These are phyloP conservation scores for Eucalyptus globulus DNA, from an alignment of 345 rosid genomes.

Conservation along the genomic window DNA sequence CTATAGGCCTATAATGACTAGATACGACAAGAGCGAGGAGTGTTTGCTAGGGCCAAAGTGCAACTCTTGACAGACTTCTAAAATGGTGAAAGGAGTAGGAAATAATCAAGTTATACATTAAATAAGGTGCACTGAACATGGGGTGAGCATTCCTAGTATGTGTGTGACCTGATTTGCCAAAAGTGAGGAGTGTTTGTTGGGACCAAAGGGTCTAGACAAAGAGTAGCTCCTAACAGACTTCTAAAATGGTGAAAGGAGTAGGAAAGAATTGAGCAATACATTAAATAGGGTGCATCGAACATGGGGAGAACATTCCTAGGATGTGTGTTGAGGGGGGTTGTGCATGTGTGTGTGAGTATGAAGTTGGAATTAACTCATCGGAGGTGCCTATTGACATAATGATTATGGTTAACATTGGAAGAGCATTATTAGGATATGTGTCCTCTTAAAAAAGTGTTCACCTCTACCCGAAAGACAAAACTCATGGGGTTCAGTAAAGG, in stretches of 20 bases:
- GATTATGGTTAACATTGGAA: background rate
- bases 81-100: accelerated
- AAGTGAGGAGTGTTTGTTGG: background rate
- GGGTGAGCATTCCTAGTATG: background rate
- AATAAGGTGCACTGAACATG: background rate
- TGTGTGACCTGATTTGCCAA: no score
- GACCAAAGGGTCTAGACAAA: background rate
- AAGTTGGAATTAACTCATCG: background rate
- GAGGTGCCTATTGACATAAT: background rate
- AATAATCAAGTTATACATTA: background rate
- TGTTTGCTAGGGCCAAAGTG: background rate
- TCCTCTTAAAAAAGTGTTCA: background rate
- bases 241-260: accelerated
- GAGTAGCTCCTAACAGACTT: accelerated
- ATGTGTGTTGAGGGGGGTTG: no score
- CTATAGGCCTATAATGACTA: accelerated
- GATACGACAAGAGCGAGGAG: accelerated
- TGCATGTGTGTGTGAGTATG: accelerated
- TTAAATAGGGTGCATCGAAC: background rate
- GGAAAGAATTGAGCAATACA: background rate
- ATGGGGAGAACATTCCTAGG: background rate
- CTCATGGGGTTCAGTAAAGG: accelerated
- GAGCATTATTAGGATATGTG: accelerated
- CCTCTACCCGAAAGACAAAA: background rate
- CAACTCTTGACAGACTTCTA: accelerated